phyloP scores from a whole-genome alignment of 192 early-diverging fungal species.

The Dispira simplex region DNA sequence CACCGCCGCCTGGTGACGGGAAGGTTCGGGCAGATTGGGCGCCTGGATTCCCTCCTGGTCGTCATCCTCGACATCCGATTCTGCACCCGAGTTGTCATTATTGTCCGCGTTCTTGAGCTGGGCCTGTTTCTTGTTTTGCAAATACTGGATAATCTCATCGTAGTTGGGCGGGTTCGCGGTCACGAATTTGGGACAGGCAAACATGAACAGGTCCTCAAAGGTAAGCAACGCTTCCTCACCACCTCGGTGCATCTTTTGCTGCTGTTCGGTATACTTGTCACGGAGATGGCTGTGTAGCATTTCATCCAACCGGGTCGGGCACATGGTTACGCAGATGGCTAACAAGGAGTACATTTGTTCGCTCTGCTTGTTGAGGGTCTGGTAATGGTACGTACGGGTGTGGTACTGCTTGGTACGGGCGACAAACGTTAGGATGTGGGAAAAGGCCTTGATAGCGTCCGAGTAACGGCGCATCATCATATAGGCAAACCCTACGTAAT shows the following conservation, averaged over 20 bases:
- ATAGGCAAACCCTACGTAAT: conserved; percentile 95
- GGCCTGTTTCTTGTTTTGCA: background rate
- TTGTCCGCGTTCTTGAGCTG: conserved; percentile 2
- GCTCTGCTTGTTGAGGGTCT: conserved; percentile 79
- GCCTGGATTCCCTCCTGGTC: background rate
- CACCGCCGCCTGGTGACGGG: conserved; percentile 66
- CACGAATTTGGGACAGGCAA: conserved; percentile 93
- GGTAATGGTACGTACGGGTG: conserved; percentile 78
- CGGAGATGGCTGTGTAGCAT: conserved; percentile 71
- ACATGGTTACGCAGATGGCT: conserved; percentile 76
- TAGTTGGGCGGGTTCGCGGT: conserved; percentile 76
- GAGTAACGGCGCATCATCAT: conserved; percentile 97
- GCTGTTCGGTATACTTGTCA: conserved; percentile 90
- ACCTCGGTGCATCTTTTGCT: conserved; percentile 72
- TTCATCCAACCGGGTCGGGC: conserved; percentile 89
- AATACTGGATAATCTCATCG: conserved; percentile 29
- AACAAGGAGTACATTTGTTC: conserved; percentile 95
- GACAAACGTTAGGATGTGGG: conserved; percentile 80
- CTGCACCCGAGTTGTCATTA: conserved; percentile 12
- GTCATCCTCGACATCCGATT: background rate
- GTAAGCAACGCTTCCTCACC: conserved; percentile 66
- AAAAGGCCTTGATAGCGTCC: conserved; percentile 86
- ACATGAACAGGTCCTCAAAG: conserved; percentile 81
- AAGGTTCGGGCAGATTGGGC: conserved; percentile 33
- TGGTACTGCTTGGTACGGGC: conserved; percentile 90